Base-by-base conservation (phyloP, 2,329 filamentous ascomycete genomes). In the Graphiopsis chlorocephala region DNA sequence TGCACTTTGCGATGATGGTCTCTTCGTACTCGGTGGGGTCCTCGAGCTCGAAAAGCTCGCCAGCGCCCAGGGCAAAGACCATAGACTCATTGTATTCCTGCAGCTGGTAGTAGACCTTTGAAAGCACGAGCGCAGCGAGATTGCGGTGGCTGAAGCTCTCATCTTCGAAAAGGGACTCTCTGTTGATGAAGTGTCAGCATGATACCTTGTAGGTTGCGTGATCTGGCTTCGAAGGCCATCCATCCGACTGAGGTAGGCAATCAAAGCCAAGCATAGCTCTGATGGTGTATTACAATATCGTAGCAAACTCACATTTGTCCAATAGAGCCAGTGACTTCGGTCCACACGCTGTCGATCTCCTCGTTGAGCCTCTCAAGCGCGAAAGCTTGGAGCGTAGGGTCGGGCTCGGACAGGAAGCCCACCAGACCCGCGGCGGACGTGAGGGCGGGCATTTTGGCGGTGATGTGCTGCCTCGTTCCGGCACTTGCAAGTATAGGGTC, bases 41-140 rank as follows among this genome's bases (percentile, higher is more conserved):
- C 74, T 97, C 91, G 70, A 98, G 86, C 81, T 96, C 92, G 84
- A 99, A 97, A 58, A 97, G 88, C 76, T 97, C 92, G 66, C 95
- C 95, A 26, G 95, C 93, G 65, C 93, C 93, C 53, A 99, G 87
- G 68, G 95, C 95, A 79, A 99, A 98, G 61, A 92, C 91, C 94
- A 99, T 98, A 80, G 94, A 97, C 82, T 99, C 95, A 77, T 97
- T 95, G 83, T 99, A 99, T 78, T 95, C 95, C 80, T 97, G 93
- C 61, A 99, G 88, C 77, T 99, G 95, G 77, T 98, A 99, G 83
- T 98, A 99, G 71, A 98, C 93, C 85, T 99, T 99, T 72, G 95
- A 91, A 50, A 96, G 90, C 63, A 99, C 93, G 58, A 99, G 85
- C 62, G 95, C 95, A 63, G 95, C 95, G 64, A 99, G 89, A 78